phyloP scores from a whole-genome alignment of 2,329 filamentous ascomycete species.

The Chaetomiaceae sp. region DNA sequence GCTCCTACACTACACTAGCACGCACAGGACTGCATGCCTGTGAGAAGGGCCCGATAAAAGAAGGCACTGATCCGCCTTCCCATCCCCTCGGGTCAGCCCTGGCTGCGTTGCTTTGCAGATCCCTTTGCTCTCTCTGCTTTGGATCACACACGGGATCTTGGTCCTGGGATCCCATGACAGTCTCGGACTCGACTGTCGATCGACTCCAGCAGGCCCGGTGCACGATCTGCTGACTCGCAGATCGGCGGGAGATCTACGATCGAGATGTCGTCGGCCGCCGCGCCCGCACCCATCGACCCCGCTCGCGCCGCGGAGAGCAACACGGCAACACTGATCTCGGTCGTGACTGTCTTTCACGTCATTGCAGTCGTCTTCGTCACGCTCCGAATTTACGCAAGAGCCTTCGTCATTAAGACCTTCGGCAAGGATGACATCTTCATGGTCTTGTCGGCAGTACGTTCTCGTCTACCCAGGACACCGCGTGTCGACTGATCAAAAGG shows the following conservation, averaged over 20 bases:
- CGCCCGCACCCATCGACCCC: constrained; percentile 9
- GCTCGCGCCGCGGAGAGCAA: constrained; percentile 28
- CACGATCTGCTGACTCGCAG: background rate
- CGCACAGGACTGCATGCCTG: too few relatives aligned
- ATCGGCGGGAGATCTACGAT: constrained; percentile 1
- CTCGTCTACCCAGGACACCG: too few relatives aligned
- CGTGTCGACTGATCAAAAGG: too few relatives aligned
- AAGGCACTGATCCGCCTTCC: background rate
- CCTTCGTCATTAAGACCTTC: constrained; percentile 23
- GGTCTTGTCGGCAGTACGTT: constrained; percentile 26
- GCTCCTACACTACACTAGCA: too few relatives aligned
- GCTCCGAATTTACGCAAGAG: constrained; percentile 20
- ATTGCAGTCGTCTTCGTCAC: constrained; percentile 23
- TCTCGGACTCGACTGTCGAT: background rate
- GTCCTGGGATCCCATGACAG: background rate
- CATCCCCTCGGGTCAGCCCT: background rate
- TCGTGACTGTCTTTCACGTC: constrained; percentile 23
- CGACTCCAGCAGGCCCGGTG: background rate
- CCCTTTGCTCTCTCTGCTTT: background rate
- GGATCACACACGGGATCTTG: background rate
- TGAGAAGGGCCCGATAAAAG: too few relatives aligned
- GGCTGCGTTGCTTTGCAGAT: background rate
- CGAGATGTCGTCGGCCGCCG: background rate
- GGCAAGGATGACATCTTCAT: constrained; percentile 31
- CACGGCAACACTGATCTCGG: constrained; percentile 23